Evolutionary conservation across 345 rosid species (phyloP), one percentile per base, ranked within the genome.

Genomic region (Lumnitzera littorea): DNA sequence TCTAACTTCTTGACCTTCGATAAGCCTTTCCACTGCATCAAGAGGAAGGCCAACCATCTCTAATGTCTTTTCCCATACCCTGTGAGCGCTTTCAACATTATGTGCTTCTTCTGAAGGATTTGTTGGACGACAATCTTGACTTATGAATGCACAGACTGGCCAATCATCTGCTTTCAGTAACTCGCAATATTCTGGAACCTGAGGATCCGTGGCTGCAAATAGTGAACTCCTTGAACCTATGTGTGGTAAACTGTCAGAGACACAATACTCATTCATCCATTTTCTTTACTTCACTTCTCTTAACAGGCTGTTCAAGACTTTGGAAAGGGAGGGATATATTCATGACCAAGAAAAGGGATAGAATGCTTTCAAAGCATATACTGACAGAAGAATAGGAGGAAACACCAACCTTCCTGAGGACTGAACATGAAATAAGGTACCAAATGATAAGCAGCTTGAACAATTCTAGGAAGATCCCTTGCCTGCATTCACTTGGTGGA

Each of bases 31-130:
- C 31, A 90, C 86, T 6, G 92, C 84, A 71, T 90, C 91, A 4
- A 70, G 65, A 60, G 95, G 92, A 57, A 90, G 89, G 71, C 95
- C 96, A 25, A 88, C 70, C 82, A 86, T 65, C 76, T 90, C 91
- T 58, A 90, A 51, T 29, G 99, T 88, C 83, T 90, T 94, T 66
- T 88, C 91, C 99, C 97, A 94, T 62, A 94, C 82, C 73, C 59
- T 65, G 6, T 75, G 59, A 15, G 91, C 81, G 47, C 90, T 88
- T 50, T 79, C 91, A 2, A 76, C 57, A 72, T 78, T 84, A 81
- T 90, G 97, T 20, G 99, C 82, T 78, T 90, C 97, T 76, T 94
- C 96, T 0, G 96, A 94, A 71, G 97, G 95, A 74, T 84, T 90
- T 60, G 83, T 57, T 3, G 97, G 97, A 48, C 86, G 91, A 70